Evolutionary conservation across 2,329 filamentous ascomycete genomes (phyloP), one percentile per base, ranked within the genome.

Genomic region (Hymenoscyphus fructigenus): DNA sequence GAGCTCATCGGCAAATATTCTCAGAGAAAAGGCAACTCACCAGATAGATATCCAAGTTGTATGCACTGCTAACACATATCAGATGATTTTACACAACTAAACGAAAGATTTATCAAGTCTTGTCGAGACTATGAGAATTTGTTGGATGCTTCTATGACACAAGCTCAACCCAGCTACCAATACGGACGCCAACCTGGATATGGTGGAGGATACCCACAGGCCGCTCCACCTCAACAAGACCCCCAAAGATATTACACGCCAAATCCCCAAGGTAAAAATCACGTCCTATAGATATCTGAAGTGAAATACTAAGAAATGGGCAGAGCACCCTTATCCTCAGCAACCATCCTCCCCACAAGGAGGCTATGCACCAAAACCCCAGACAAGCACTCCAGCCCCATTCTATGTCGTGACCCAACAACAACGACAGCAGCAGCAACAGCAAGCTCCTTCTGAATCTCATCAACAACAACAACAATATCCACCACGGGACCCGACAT

Each of bases 31-130:
- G 93, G 93, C 94, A 60, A 12, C n/a, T 15, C 17, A n/a, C 44
- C 29, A n/a, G 23, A 20, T 32, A 17, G 9, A 44, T 20, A 34
- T 15, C 20, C 29, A 17, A 62, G 14, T n/a, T n/a, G 47, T 23
- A 15, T 32, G 20, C 23, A 59, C 17, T 20, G 14, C 38, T 64
- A 60, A 41, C 66, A 70, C 26, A 69, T 1, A 56, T n/a, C 28
- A 96, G 95, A 99, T 78, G 95, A 99, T 77, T 98, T 99, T 75
- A 97, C 95, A 1, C 94, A 98, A 76, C 82, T 99, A 68, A 99
- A 99, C 75, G 95, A 99, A 78, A 98, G 98, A 80, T 99, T 99
- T 78, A 98, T 99, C 83, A 99, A 99, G 79, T 95, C 95, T 57
- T 89, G 95, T 69, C 87, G 94, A 73, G 95, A 99, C 79, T 99